Base-by-base conservation (phyloP, 2,329 filamentous ascomycete genomes). In the Lecanicillium sp. region DNA sequence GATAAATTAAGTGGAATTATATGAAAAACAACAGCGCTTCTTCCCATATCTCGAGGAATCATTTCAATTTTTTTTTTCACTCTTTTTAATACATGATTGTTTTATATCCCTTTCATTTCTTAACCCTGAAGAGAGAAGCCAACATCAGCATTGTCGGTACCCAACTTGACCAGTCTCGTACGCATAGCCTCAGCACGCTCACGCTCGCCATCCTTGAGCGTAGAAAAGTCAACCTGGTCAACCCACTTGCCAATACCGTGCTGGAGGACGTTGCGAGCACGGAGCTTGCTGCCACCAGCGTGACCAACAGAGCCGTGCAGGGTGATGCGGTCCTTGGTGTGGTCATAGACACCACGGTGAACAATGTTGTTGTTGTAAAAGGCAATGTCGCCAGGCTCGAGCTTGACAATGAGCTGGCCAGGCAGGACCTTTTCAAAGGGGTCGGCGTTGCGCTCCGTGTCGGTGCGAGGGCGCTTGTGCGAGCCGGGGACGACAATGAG, bases 321-420 rank as follows among this genome's bases (percentile, higher is more conserved):
- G 43, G 82, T 86, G 68, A 82, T 72, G 17, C 83, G 64, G 60
- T 85, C 79, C 48, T 64, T 71, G 2, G 29, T 50, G 11, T 62
- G 59, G 46, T 71, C 64, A 56, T 87, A 88, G 19, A 75, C 75
- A 2, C 83, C 83, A 4, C 83, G 66, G 52, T 87, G 83, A 45
- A 94, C 57, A 46, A 94, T 94, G 57, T 94, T 94, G 54, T 89
- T 94, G 58, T 94, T 80, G 55, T 94, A 94, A 52, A 94, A 94
- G 30, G 84, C 84, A 13, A 83, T 77, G 59, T 94, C 87, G 1
- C 87, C 87, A 0, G 85, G 71, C 45, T 73, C 64, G 44, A 94
- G 65, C 53, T 66, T 54, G 13, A 94, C 85, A 4, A 74, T 61
- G 12, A 80, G 53, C 64, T 88, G 80, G 1, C 65, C 75, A 0